These are phyloP conservation scores for Wickerhamiella sergipiensis DNA, from an alignment of 805 yeast species.

Conservation along the genomic window DNA sequence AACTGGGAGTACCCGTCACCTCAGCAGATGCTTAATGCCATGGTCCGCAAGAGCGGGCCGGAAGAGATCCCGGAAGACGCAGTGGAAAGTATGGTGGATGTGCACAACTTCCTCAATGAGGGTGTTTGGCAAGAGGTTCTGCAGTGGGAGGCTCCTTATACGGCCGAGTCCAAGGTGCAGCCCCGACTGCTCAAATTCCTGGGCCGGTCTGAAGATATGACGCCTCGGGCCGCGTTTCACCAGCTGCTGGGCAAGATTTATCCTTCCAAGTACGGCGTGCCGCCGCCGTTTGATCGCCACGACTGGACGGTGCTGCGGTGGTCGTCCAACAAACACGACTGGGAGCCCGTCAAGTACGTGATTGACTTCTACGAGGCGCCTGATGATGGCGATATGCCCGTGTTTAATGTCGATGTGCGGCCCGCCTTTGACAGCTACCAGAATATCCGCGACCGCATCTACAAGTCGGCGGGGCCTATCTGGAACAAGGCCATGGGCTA, in stretches of 20 bases:
- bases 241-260: conserved; percentile 50
- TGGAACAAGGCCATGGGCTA: conserved; percentile 63
- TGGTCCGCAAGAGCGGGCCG: conserved; percentile 79
- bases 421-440: conserved; percentile 72
- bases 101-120: conserved; percentile 90
- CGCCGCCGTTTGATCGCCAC: conserved; percentile 94
- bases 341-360: conserved; percentile 75
- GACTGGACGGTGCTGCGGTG: conserved; percentile 89
- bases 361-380: conserved; percentile 96
- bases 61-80: conserved; percentile 89
- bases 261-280: conserved; percentile 58
- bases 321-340: conserved; percentile 25
- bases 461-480: conserved; percentile 51
- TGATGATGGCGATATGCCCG: conserved; percentile 70
- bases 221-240: conserved; percentile 72
- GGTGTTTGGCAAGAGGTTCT: conserved; percentile 95
- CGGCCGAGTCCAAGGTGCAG: conserved; percentile 36
- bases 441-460: conserved; percentile 55
- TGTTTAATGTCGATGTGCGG: conserved; percentile 84
- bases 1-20: conserved; percentile 99
- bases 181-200: conserved; percentile 80
- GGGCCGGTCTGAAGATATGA: conserved; percentile 77
- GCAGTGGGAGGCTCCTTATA: conserved; percentile 76
- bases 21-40: conserved; percentile 97
- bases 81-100: conserved; percentile 92